Conservation (phyloP, 345 rosid species). For the Eucalyptus grandis region DNA sequence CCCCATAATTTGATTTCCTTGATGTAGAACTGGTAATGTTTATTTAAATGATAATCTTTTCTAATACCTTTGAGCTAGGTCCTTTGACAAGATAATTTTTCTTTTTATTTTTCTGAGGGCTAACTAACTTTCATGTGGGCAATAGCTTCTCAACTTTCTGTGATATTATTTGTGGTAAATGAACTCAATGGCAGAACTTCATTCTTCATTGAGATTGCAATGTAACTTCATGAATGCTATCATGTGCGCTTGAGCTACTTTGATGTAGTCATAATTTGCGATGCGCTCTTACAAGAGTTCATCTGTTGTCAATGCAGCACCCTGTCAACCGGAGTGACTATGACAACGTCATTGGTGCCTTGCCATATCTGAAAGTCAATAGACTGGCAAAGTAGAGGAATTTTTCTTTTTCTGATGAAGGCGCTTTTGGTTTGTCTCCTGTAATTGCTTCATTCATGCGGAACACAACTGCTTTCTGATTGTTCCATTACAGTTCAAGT, state of each 20-base stretch:
- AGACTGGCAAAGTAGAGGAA: conserved; percentile 43
- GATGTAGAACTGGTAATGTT: not conserved
- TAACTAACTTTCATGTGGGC: not conserved
- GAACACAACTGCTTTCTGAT: not conserved
- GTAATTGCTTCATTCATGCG: not conserved
- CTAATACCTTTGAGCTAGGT: not conserved
- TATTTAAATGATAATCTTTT: not conserved
- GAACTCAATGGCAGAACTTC: not conserved
- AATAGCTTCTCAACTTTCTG: not conserved
- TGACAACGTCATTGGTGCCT: conserved; percentile 71
- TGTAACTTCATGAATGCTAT: not conserved
- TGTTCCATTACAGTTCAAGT: not conserved
- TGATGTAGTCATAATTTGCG: not conserved
- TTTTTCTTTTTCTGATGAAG: not conserved
- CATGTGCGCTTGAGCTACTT: not conserved
- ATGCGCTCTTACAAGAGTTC: not conserved
- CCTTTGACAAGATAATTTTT: not conserved
- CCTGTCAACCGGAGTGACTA: conserved; percentile 75
- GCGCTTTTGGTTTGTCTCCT: not conserved
- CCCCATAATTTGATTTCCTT: not conserved
- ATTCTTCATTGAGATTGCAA: not conserved
- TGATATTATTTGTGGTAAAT: not conserved
- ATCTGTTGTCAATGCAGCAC: conserved; percentile 18
- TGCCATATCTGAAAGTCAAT: conserved; percentile 88
- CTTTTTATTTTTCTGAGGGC: not conserved